Percentiles rank a stretch among this genome's conserved stretches.
These are phyloP conservation scores for Yamadazyma paraphyllophila DNA, from an alignment of 805 yeast species.

Conservation along the genomic window DNA sequence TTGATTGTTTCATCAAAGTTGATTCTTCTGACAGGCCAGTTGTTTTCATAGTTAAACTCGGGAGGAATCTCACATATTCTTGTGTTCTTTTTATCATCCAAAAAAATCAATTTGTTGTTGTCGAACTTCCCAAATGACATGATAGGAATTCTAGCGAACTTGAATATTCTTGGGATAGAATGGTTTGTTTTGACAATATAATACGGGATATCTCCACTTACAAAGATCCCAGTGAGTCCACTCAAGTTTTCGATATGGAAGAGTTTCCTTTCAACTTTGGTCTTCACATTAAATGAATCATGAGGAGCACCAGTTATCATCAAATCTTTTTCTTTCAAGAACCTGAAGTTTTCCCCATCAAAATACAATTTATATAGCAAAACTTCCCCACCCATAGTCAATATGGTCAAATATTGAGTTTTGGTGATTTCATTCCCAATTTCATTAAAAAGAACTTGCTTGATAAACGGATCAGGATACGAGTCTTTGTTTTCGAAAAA, in stretches of 20 bases:
- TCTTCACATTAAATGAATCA: constrained; percentile 69
- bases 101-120: constrained; percentile 61
- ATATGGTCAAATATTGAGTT: constrained; percentile 64
- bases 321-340: constrained; percentile 44
- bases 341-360: constrained; percentile 43
- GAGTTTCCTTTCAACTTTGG: constrained; percentile 65
- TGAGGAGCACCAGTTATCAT: constrained; percentile 75
- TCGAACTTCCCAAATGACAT: constrained; percentile 64
- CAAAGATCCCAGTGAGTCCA: constrained; percentile 59
- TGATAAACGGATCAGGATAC: constrained; percentile 71
- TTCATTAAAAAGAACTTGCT: constrained; percentile 60
- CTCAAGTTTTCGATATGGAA: constrained; percentile 56
- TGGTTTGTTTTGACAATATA: constrained; percentile 62
- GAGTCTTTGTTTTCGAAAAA: constrained; percentile 50
- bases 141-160: constrained; percentile 62
- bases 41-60: constrained; percentile 54
- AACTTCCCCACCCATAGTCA: constrained; percentile 82
- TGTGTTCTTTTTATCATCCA: constrained; percentile 69
- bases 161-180: constrained; percentile 62
- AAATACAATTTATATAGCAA: constrained; percentile 59
- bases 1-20: constrained; percentile 63
- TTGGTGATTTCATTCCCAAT: constrained; percentile 57
- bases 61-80: constrained; percentile 52
- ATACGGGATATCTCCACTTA: constrained; percentile 74
- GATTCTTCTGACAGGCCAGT: constrained; percentile 53